A percentile compares a stretch with the other conserved stretches of the same genome.
These are phyloP conservation scores for Ceratobasidium sp. DNA, from an alignment of 1,284 basidiomycete species.

Conservation along the genomic window DNA sequence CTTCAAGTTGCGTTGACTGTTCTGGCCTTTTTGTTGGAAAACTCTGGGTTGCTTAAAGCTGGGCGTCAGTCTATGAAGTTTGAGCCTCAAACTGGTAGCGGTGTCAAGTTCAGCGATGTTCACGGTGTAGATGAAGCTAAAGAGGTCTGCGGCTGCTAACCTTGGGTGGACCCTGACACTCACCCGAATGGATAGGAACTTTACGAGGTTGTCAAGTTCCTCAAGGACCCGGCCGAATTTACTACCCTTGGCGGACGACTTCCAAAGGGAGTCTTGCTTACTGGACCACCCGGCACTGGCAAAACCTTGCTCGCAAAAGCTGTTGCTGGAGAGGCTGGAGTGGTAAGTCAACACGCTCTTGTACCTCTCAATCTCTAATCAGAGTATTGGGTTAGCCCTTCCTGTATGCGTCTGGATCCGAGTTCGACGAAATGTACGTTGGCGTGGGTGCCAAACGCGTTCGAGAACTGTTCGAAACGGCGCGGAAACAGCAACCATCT, in stretches of 20 bases:
- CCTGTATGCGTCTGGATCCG: slow-evolving; percentile 90
- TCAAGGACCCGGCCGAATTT: slow-evolving; percentile 90
- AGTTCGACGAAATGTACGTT: slow-evolving; percentile 98
- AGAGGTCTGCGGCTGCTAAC: slow-evolving; percentile 61
- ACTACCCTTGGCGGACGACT: slow-evolving; percentile 89
- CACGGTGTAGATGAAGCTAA: slow-evolving; percentile 96
- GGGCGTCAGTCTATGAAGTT: slow-evolving; percentile 76
- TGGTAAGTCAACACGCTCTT: slow-evolving; percentile 56
- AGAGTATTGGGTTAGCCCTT: slow-evolving; percentile 64
- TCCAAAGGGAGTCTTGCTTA: slow-evolving; percentile 83
- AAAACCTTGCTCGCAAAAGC: slow-evolving; percentile 98
- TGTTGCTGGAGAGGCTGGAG: slow-evolving; percentile 96
- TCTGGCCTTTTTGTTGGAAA: slow-evolving; percentile 89
- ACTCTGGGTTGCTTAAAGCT: slow-evolving; percentile 89
- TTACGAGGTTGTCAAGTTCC: slow-evolving; percentile 91
- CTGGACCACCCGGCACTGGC: slow-evolving; percentile 90
- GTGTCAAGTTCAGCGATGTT: slow-evolving; percentile 90
- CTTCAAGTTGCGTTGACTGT: slow-evolving; percentile 73
- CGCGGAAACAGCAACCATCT: slow-evolving; percentile 92
- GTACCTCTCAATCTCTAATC: background rate
- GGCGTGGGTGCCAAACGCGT: slow-evolving; percentile 97
- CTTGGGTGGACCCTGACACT: background rate
- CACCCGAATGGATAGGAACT: slow-evolving; percentile 69
- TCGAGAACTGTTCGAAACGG: slow-evolving; percentile 93
- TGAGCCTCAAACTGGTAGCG: slow-evolving; percentile 77